Evolutionary conservation across 2,329 filamentous ascomycete species (phyloP).

Genomic region (Intubia oerlemansii): DNA sequence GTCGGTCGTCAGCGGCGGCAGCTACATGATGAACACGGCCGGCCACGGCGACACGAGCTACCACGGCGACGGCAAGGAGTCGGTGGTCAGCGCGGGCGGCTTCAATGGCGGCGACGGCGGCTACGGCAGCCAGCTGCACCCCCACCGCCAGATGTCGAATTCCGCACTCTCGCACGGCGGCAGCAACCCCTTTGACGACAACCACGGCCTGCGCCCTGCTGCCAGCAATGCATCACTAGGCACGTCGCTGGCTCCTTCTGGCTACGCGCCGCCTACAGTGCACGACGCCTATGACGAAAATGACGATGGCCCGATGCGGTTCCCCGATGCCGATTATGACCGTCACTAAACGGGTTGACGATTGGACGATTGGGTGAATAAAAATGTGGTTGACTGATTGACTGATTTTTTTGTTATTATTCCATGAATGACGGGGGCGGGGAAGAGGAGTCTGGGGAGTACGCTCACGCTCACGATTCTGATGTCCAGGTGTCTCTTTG

Average conservation of each 20-base stretch:
- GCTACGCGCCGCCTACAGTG: conserved; percentile 18
- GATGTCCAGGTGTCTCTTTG: too few species aligned
- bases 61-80: not conserved
- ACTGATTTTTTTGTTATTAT: too few species aligned
- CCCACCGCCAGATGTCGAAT: too few species aligned
- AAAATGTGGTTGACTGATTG: too few species aligned
- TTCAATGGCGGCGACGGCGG: too few species aligned
- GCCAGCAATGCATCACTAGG: conserved; percentile 6
- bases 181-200: conserved; percentile 26
- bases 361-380: too few species aligned
- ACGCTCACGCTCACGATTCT: too few species aligned
- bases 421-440: too few species aligned
- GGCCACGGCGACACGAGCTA: not conserved
- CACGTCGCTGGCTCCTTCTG: conserved; percentile 7
- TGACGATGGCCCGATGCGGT: conserved; percentile 26
- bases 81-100: not conserved
- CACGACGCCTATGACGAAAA: conserved; percentile 23
- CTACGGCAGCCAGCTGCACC: conserved; percentile 9
- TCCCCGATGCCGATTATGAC: conserved; percentile 37
- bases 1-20: conserved; percentile 1
- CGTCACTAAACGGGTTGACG: conserved; percentile 13
- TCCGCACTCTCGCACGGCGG: conserved; percentile 6
- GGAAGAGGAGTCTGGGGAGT: too few species aligned
- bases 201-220: conserved; percentile 12
- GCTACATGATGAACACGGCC: not conserved